Conservation (phyloP, 2,329 filamentous ascomycete genomes). For the Fusarium scirpi region DNA sequence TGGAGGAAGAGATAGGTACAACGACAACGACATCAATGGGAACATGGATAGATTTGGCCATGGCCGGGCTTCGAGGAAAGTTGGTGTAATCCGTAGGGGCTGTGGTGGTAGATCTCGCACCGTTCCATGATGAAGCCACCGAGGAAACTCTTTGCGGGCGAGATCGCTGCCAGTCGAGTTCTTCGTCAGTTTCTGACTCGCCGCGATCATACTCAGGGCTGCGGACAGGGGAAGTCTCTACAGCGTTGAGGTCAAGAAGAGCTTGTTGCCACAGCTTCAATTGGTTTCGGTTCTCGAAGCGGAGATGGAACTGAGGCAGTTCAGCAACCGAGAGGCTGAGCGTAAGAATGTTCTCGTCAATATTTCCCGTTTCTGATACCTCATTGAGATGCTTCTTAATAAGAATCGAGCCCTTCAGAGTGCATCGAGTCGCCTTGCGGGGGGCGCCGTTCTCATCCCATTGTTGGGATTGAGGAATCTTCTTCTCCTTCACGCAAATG, state of each 20-base stretch:
- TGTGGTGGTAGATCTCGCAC: slow-evolving; percentile 83
- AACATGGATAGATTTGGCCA: slow-evolving; percentile 76
- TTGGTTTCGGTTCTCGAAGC: slow-evolving; percentile 85
- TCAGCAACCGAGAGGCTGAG: slow-evolving; percentile 92
- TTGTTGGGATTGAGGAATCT: slow-evolving; percentile 68
- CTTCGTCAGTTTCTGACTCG: slow-evolving; percentile 89
- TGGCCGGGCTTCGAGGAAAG: slow-evolving; percentile 62
- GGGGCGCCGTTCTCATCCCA: slow-evolving; percentile 73
- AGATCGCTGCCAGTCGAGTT: slow-evolving; percentile 78
- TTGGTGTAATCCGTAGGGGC: slow-evolving; percentile 93
- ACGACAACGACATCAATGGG: slow-evolving; percentile 96
- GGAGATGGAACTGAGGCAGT: slow-evolving; percentile 92
- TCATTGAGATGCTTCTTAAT: slow-evolving; percentile 98
- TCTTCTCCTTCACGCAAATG: slow-evolving; percentile 99
- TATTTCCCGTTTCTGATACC: slow-evolving; percentile 76
- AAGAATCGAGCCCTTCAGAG: slow-evolving; percentile 94
- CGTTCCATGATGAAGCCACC: slow-evolving; percentile 83
- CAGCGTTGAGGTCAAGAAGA: slow-evolving; percentile 82
- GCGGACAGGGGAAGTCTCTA: slow-evolving; percentile 72
- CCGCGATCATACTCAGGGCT: slow-evolving; percentile 82
- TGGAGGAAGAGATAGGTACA: slow-evolving; percentile 95
- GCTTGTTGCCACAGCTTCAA: slow-evolving; percentile 92
- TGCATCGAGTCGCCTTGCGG: slow-evolving; percentile 80
- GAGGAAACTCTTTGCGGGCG: slow-evolving; percentile 81
- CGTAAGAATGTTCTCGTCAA: slow-evolving; percentile 86